Conservation (phyloP, 2,329 filamentous ascomycete genomes). For the Dactylella cylindrospora region DNA sequence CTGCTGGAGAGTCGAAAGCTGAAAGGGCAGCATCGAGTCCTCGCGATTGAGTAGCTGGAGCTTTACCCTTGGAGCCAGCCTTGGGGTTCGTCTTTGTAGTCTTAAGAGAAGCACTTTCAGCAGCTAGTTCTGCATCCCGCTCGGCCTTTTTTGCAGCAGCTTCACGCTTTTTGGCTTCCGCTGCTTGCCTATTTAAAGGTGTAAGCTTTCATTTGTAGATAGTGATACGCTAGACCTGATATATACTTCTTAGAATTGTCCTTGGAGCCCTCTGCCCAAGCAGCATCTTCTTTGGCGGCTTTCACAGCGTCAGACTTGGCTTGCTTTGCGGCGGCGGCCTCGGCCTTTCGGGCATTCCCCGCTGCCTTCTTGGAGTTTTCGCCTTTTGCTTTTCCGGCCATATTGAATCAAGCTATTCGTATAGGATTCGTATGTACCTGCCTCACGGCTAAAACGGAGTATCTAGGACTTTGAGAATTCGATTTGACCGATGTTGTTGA, state of each 20-base stretch:
- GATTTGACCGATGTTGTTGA: too few species aligned
- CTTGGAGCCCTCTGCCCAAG: conserved; percentile 88
- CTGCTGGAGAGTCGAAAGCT: conserved; percentile 55
- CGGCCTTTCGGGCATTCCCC: conserved; percentile 75
- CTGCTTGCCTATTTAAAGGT: conserved; percentile 66
- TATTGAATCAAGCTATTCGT: too few species aligned
- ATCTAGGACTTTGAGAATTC: too few species aligned
- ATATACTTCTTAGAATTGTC: conserved; percentile 81
- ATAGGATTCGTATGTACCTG: too few species aligned
- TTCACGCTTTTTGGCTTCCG: conserved; percentile 80
- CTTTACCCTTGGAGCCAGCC: conserved; percentile 62
- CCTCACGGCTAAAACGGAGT: too few species aligned
- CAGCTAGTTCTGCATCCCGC: conserved; percentile 75
- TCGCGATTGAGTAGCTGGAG: conserved; percentile 66
- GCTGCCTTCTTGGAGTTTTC: conserved; percentile 86
- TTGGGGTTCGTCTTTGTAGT: conserved; percentile 68
- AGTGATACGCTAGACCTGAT: conserved; percentile 10
- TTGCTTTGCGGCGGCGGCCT: conserved; percentile 64
- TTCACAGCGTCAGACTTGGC: conserved; percentile 50
- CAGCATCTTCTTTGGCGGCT: conserved; percentile 67
- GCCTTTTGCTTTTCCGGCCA: conserved; percentile 59
- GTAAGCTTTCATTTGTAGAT: neutral
- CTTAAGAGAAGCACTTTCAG: conserved; percentile 76
- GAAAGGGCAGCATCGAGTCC: conserved; percentile 56
- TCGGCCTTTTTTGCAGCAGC: conserved; percentile 87